Evolutionary conservation across 2,329 filamentous ascomycete genomes (phyloP), one percentile per base, ranked within the genome.

Genomic region (Graphilbum fragrans): DNA sequence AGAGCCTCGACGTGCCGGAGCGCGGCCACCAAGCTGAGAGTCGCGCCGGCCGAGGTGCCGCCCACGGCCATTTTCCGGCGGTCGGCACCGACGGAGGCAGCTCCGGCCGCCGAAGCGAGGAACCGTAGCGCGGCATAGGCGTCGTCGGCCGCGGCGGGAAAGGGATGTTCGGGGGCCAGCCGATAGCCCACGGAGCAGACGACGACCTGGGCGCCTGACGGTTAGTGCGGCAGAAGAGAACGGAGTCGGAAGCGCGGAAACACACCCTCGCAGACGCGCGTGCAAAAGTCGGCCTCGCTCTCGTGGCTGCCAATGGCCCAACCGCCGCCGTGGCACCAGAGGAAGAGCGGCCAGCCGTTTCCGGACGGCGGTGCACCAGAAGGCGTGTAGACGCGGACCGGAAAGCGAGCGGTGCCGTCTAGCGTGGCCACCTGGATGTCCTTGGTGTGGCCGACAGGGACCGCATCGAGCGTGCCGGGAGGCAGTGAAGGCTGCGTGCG

Each of bases 141-240:
- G 52, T 78, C 73, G 27, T 76, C 63, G 6, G 75, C 67, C 0
- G 72, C 72, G 0, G 71, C 69, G 1, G 73, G 73, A 48, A 65
- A 77, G 5, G 67, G 70, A 42, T 70, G 49, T 46, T 77, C 72
- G 1, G 74, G 73, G 0, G 72, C 72, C 4, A 77, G 65, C 35
- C 72, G 38, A 39, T 48, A 48, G 40, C 41, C 41, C 29, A 47
- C 27, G 12, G 44, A 41, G 31, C 40, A 18, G 25, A 48, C 44
- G 19, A 45, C 31, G 14, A 27, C 21, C 10, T 16, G 12, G 16
- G 39, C 17, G 35, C 40, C 46, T 41, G 22, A 16, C 14, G 11
- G 3, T 18, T 25, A 2, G 25, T 21, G 2, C 3, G 10, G n/a
- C 16, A 20, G 5, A 18, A 7, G 33, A 19, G n/a, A 8, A 29